Base-by-base conservation (phyloP, 148 eudicot genomes). In the Amaranthus hypochondriacus region DNA sequence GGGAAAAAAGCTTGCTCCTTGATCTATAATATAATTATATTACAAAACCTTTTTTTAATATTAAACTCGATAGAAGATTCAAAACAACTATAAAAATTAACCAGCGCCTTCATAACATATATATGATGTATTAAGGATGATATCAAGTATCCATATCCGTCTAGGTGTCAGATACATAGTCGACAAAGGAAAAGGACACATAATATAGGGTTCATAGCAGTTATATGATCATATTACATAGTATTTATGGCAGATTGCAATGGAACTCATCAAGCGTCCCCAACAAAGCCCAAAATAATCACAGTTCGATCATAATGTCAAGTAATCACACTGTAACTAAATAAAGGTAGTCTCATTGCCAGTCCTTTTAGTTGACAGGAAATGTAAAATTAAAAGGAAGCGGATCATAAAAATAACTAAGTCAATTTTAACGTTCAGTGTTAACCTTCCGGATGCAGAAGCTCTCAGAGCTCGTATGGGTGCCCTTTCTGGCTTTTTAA, bases 401-500 rank as follows among this genome's bases (percentile, higher is more conserved):
- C 8, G 56, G 2, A 51, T 43, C 39, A 15, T 48, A 14, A 9
- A 39, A 8, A 69, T 48, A 48, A 47, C 14, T 49, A 67, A 68
- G 56, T 48, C 49, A 62, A 47, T 6, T 54, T 74, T 46, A 21
- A 69, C 43, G 66, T 64, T 51, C 47, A 66, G 57, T 48, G 9
- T 39, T 69, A 63, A 95, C 99, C 99, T 95, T 85, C 99, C 99
- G 76, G 99, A 95, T 71, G 99, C 90, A 73, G 99, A 95, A 79
- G 99, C 89, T 83, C 97, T 84, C 75, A 95, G 79, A 80, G 99
- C 99, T 84, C 99, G 87, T 68, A 95, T 86, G 9, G 99, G 99
- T 56, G 99, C 97, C 74, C 96, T 94, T 81, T 95, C 99, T 76
- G 99, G 93, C 82, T 95, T 95, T 77, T 95, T 97, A 83, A 92